These are phyloP conservation scores for Fagus sylvatica DNA, from an alignment of 306 rosid species.

Conservation along the genomic window DNA sequence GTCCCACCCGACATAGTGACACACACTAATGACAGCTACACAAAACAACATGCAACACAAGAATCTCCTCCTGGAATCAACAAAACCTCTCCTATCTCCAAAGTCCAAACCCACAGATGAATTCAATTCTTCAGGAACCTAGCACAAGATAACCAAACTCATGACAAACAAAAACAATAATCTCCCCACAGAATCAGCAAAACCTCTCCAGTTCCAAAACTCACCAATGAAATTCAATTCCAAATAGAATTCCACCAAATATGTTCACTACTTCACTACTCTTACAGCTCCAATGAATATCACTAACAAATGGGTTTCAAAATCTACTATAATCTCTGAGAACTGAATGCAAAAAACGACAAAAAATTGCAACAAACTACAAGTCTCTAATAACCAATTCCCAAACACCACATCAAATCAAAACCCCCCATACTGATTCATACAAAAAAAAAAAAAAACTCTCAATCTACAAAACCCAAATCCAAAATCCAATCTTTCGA, in stretches of 20 bases:
- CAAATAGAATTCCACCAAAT: slow-evolving; percentile 18
- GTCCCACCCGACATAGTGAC: slow-evolving; percentile 92
- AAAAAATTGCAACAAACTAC: not conserved
- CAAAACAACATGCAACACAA: slow-evolving; percentile 33
- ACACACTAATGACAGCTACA: slow-evolving; percentile 20
- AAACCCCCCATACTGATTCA: slow-evolving; percentile 31
- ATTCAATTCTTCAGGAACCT: slow-evolving; percentile 17
- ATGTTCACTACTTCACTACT: slow-evolving; percentile 9
- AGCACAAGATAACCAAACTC: slow-evolving; percentile 15
- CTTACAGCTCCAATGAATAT: slow-evolving; percentile 20
- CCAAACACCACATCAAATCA: slow-evolving; percentile 25
- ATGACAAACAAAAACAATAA: slow-evolving; percentile 30
- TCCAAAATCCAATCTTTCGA: slow-evolving; percentile 27
- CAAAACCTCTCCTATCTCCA: slow-evolving; percentile 29
- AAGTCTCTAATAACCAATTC: slow-evolving; percentile 2
- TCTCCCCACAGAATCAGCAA: slow-evolving; percentile 21
- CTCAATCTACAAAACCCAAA: slow-evolving; percentile 35
- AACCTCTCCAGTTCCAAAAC: slow-evolving; percentile 32
- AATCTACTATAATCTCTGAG: slow-evolving; percentile 5
- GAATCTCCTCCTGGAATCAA: slow-evolving; percentile 29
- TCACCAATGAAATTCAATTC: slow-evolving; percentile 22
- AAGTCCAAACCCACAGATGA: slow-evolving; percentile 18
- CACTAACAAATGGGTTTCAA: slow-evolving; percentile 23
- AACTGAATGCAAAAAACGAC: slow-evolving; percentile 7
- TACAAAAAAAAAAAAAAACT: slow-evolving; percentile 13